These are phyloP conservation scores for Acaromyces ingoldii DNA, from an alignment of 1,284 basidiomycete genomes.

Conservation along the genomic window DNA sequence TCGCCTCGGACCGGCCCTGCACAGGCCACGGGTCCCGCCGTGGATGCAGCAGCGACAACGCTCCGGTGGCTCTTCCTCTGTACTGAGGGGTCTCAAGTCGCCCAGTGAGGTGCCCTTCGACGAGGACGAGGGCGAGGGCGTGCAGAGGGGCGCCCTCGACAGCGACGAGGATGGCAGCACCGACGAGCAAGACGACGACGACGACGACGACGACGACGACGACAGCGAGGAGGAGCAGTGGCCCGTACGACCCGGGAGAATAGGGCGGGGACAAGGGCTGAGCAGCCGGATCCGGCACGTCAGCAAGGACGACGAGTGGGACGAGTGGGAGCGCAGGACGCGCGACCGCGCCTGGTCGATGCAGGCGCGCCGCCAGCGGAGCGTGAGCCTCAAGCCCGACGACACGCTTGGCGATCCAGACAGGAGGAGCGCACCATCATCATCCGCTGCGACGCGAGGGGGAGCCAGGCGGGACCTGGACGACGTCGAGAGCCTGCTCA, in stretches of 20 bases:
- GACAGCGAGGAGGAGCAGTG: slow-evolving; percentile 29
- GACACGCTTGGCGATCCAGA: slow-evolving; percentile 10
- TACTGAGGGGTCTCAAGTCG: too few relatives aligned
- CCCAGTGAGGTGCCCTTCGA: too few relatives aligned
- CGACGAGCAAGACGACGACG: background rate
- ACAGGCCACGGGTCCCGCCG: too few relatives aligned
- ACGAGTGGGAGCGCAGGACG: background rate
- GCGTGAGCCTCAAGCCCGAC: slow-evolving; percentile 8
- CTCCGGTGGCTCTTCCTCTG: too few relatives aligned
- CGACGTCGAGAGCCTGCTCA: slow-evolving; percentile 31
- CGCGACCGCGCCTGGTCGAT: background rate
- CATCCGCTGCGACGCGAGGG: too few relatives aligned
- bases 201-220: background rate
- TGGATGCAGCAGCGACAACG: too few relatives aligned
- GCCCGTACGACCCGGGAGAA: slow-evolving; percentile 9
- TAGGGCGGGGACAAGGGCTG: too few relatives aligned
- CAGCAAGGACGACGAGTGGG: too few relatives aligned
- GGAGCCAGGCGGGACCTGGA: too few relatives aligned
- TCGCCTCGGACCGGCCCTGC: too few relatives aligned
- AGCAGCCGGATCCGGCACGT: too few relatives aligned
- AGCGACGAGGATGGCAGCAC: background rate
- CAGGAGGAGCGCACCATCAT: too few relatives aligned
- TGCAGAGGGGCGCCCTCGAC: background rate
- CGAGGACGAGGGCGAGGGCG: background rate
- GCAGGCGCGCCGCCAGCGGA: background rate